Conservation (phyloP, 805 yeast genomes). For the Spathaspora boniae region DNA sequence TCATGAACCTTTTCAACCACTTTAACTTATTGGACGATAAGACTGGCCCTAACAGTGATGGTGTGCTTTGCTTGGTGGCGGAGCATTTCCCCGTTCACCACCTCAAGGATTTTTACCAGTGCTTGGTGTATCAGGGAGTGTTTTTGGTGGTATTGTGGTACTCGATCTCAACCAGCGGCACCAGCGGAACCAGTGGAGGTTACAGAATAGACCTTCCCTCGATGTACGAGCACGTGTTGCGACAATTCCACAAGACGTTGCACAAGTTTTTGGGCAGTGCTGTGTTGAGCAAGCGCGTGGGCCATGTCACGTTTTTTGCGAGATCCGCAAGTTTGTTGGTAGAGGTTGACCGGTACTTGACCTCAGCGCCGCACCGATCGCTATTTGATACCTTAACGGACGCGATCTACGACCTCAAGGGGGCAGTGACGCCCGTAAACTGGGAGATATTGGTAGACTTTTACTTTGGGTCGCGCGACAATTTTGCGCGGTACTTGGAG, state of each 20-base stretch:
- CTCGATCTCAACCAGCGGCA: conserved; percentile 5
- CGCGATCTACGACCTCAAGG: conserved; percentile 9
- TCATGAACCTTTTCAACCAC: conserved; percentile 22
- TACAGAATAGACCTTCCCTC: conserved; percentile 12
- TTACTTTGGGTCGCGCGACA: conserved; percentile 25
- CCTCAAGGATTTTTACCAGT: conserved; percentile 15
- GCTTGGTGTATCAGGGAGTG: conserved; percentile 17
- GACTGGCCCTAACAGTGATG: conserved; percentile 6
- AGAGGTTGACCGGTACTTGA: conserved; percentile 5
- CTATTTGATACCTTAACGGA: conserved; percentile 7
- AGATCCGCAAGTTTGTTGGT: conserved; percentile 9
- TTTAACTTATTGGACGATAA: conserved; percentile 17
- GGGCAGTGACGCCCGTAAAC: conserved; percentile 5
- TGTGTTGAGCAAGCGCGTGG: background rate
- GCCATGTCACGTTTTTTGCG: conserved; percentile 7
- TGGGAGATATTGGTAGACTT: conserved; percentile 17
- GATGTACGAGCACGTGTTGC: conserved; percentile 10
- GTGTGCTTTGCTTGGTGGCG: too few species aligned
- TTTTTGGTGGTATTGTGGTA: conserved; percentile 18
- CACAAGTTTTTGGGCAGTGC: conserved; percentile 13
- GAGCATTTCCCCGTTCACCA: conserved; percentile 11
- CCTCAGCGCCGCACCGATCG: too few species aligned
- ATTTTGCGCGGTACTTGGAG: conserved; percentile 18
- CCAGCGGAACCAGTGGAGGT: too few species aligned
- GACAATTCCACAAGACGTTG: conserved; percentile 13